A percentile compares a stretch with the other conserved stretches of the same genome.
Evolutionary conservation across 108 stramenopile genomes (phyloP).

Genomic region (Nannochloropsis salina): DNA sequence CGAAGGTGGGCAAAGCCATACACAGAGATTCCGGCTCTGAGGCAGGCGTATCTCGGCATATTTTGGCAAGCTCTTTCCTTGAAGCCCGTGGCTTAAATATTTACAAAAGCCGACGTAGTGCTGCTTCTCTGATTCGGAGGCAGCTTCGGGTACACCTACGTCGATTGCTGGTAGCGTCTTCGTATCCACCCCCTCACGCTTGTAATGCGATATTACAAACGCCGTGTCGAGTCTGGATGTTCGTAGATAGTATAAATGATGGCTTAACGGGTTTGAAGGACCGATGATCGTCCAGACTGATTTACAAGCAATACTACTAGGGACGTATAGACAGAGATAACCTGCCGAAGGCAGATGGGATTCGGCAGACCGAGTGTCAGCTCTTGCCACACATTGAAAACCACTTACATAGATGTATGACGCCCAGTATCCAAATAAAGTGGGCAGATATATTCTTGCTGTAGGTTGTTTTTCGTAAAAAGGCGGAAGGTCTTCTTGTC

Average conservation of each 20-base stretch:
- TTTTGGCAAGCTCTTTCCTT: conserved; percentile 12
- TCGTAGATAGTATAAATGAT: no score
- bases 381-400: not conserved
- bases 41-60: conserved; percentile 4
- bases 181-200: not conserved
- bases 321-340: not conserved
- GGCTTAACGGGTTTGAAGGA: no score
- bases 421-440: not conserved
- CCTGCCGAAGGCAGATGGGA: no score
- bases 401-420: conserved; percentile 8
- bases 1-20: conserved; percentile 6
- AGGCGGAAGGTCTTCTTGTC: not conserved
- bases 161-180: conserved; percentile 11
- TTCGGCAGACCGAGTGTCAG: no score
- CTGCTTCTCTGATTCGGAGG: not conserved
- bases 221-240: not conserved
- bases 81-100: not conserved
- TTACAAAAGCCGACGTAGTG: conserved; percentile 5
- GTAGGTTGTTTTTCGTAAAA: not conserved
- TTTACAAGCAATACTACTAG: not conserved
- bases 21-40: not conserved
- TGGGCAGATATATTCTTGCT: conserved; percentile 13
- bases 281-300: no score
- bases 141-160: not conserved
- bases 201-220: not conserved